phyloP scores from a whole-genome alignment of 179 eudicot species.

The Heliamphora pulchella region DNA sequence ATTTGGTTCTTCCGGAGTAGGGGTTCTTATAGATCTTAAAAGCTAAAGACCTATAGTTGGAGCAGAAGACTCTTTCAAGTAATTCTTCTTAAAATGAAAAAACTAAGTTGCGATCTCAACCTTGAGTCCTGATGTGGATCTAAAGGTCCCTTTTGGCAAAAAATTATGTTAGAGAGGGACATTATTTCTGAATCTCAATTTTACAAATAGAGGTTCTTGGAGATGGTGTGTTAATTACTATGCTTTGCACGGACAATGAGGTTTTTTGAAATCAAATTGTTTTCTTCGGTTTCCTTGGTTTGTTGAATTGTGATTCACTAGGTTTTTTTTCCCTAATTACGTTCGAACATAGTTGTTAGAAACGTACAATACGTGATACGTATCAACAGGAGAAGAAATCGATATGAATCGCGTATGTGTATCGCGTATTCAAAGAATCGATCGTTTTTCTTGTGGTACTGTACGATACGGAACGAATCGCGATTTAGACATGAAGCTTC shows the following conservation, averaged over 20 bases:
- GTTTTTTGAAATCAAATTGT: slow-evolving; percentile 1
- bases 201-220: background rate
- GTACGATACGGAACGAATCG: too few relatives aligned
- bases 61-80: background rate
- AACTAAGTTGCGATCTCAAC: background rate
- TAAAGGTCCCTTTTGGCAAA: background rate
- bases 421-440: too few relatives aligned
- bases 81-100: background rate
- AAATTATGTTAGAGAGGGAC: background rate
- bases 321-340: background rate
- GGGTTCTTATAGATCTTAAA: background rate
- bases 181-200: background rate
- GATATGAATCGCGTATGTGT: too few relatives aligned
- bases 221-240: too few relatives aligned
- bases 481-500: too few relatives aligned
- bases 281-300: background rate
- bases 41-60: background rate
- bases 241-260: background rate
- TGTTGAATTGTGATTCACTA: background rate
- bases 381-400: too few relatives aligned
- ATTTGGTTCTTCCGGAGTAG: background rate
- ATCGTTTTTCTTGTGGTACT: too few relatives aligned
- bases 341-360: too few relatives aligned
- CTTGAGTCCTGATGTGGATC: background rate
- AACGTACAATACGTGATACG: too few relatives aligned